Conservation (phyloP, 495 filamentous ascomycete genomes). For the Penicillium cinerascens region DNA sequence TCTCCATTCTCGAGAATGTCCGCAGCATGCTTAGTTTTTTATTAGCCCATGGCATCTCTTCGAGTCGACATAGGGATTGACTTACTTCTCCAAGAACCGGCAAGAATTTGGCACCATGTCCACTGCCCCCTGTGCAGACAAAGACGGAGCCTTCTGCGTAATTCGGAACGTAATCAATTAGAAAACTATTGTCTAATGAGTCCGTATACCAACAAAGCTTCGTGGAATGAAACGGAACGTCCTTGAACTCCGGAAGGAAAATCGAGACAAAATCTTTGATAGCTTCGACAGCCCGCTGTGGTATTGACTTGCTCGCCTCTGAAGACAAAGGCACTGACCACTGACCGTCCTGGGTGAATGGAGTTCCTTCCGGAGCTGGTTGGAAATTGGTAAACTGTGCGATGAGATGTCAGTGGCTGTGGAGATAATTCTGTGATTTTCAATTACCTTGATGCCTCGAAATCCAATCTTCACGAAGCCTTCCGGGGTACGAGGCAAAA, state of each 20-base stretch:
- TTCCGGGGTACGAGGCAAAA: slow-evolving; percentile 17
- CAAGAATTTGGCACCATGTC: slow-evolving; percentile 21
- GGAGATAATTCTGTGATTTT: neutral
- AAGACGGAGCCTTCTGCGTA: slow-evolving; percentile 19
- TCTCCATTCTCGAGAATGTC: slow-evolving; percentile 17
- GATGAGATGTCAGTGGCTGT: neutral
- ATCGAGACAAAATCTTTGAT: slow-evolving; percentile 16
- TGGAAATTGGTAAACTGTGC: slow-evolving; percentile 19
- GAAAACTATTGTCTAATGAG: slow-evolving; percentile 20
- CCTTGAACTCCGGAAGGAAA: slow-evolving; percentile 14
- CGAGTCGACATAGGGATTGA: neutral
- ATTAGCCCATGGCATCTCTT: neutral
- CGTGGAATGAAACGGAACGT: slow-evolving; percentile 14
- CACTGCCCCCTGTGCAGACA: slow-evolving; percentile 21
- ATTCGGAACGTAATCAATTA: slow-evolving; percentile 14
- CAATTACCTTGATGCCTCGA: slow-evolving; percentile 14
- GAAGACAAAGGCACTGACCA: slow-evolving; percentile 16
- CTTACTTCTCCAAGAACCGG: slow-evolving; percentile 16
- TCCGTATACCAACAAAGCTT: slow-evolving; percentile 26
- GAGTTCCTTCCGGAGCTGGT: slow-evolving; percentile 7
- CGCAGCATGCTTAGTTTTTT: slow-evolving; percentile 11
- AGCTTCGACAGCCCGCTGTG: slow-evolving; percentile 5
- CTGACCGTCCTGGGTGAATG: slow-evolving; percentile 15
- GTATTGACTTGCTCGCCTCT: slow-evolving; percentile 2
- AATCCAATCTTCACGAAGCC: slow-evolving; percentile 17